These are phyloP conservation scores for Marasmius fiardii DNA, from an alignment of 1,284 basidiomycete species.

Conservation along the genomic window DNA sequence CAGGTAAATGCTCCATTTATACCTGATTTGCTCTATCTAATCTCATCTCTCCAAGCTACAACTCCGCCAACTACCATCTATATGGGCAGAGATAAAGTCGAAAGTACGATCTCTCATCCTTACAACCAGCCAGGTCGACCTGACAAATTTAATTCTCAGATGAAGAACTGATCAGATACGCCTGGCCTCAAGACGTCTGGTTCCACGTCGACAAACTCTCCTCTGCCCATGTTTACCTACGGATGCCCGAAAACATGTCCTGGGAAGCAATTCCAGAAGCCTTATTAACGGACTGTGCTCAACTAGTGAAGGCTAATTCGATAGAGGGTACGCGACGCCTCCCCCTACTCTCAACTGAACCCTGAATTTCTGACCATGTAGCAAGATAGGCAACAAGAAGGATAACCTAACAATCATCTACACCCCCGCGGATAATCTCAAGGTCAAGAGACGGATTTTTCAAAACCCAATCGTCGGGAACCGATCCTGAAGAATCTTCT, in stretches of 20 bases:
- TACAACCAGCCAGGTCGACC: background rate
- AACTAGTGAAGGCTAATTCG: constrained; percentile 96
- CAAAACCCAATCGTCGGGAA: too few species aligned
- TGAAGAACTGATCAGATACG: constrained; percentile 92
- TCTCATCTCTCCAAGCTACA: constrained; percentile 31
- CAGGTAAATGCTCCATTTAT: constrained; percentile 32
- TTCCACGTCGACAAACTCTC: constrained; percentile 90
- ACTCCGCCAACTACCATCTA: constrained; percentile 77
- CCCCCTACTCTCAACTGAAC: background rate
- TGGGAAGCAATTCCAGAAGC: constrained; percentile 88
- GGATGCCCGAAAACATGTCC: constrained; percentile 73
- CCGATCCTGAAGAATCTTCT: too few species aligned
- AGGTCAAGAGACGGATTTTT: constrained; percentile 57
- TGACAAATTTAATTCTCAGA: constrained; percentile 44
- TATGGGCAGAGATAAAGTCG: constrained; percentile 96
- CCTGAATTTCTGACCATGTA: background rate
- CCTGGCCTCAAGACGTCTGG: constrained; percentile 80
- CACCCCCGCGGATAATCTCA: constrained; percentile 87
- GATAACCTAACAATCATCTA: constrained; percentile 94
- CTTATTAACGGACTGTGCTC: constrained; percentile 83
- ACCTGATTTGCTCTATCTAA: constrained; percentile 1
- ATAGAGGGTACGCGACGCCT: constrained; percentile 77
- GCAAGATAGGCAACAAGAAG: constrained; percentile 93
- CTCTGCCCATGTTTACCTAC: constrained; percentile 92
- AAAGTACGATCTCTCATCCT: constrained; percentile 60